Conservation (phyloP, 2,329 filamentous ascomycete species). For the Xylariaceae sp. region DNA sequence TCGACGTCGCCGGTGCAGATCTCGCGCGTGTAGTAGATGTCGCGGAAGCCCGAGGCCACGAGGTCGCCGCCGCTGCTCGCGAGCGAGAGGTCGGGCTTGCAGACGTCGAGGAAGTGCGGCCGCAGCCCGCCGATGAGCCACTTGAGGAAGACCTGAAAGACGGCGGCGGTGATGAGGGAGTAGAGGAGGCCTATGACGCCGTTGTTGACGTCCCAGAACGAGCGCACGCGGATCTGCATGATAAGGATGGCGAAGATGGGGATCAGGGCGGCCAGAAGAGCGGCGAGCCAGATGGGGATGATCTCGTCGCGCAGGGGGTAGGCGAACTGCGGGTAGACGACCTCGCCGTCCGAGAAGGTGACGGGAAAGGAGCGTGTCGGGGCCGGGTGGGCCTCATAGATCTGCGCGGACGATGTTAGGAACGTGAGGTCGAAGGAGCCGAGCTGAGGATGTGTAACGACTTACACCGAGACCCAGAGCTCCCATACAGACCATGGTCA, state of each 20-base stretch:
- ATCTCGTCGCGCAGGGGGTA: constrained; percentile 65
- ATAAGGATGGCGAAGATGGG: constrained; percentile 58
- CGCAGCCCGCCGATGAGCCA: constrained; percentile 65
- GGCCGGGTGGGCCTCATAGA: constrained; percentile 58
- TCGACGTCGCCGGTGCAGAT: constrained; percentile 61
- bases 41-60: constrained; percentile 38
- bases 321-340: constrained; percentile 63
- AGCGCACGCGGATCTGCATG: constrained; percentile 60
- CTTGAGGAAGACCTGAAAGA: constrained; percentile 72
- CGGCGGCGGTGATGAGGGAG: constrained; percentile 60
- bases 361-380: constrained; percentile 64
- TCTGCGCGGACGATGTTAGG: constrained; percentile 33
- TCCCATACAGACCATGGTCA: constrained; percentile 60
- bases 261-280: constrained; percentile 55
- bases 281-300: constrained; percentile 63
- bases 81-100: constrained; percentile 50
- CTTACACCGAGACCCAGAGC: constrained; percentile 59
- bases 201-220: constrained; percentile 66
- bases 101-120: constrained; percentile 66
- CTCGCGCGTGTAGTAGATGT: constrained; percentile 61
- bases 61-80: constrained; percentile 34
- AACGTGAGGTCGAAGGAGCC: too few relatives aligned
- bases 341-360: constrained; percentile 56
- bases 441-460: too few relatives aligned
- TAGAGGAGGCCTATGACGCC: constrained; percentile 63